These are phyloP conservation scores for sorghum (Sorghum bicolor) DNA, from an alignment of 176 grass and related monocot species.

Conservation along the genomic window DNA sequence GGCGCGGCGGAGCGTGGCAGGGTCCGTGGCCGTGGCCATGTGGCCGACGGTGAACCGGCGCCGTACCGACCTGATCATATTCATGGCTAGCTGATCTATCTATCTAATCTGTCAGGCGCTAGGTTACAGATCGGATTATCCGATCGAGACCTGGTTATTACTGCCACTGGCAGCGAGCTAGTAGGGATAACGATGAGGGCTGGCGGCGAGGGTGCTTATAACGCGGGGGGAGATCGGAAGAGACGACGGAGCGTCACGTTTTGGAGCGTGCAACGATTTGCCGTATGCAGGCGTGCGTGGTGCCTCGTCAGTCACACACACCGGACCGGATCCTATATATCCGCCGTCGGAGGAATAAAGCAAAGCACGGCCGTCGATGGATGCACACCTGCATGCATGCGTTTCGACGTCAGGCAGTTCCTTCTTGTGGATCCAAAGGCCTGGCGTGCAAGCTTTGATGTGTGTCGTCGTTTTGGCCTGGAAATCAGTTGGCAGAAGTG, in stretches of 20 bases:
- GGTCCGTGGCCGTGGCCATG: conserved; percentile 1
- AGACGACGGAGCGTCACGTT: neutral
- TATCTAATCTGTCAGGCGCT: neutral
- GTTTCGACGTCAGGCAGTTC: neutral
- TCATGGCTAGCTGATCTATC: neutral
- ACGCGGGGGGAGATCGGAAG: neutral
- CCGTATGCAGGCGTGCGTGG: neutral
- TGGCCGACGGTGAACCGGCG: conserved; percentile 31
- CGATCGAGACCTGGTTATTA: neutral
- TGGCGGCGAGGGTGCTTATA: neutral
- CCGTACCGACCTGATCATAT: neutral
- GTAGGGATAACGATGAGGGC: neutral
- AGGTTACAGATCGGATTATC: neutral
- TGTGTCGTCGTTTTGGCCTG: too few species aligned
- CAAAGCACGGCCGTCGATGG: neutral
- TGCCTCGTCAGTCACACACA: neutral
- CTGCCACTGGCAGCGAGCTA: neutral
- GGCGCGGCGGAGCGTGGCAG: conserved; percentile 16
- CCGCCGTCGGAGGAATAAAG: neutral
- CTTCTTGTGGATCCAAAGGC: too few species aligned
- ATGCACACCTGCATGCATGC: too few species aligned
- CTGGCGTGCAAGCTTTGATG: too few species aligned
- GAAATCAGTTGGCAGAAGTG: too few species aligned
- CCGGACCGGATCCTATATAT: neutral
- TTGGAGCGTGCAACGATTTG: neutral